phyloP scores from a whole-genome alignment of 2,329 filamentous ascomycete genomes.

The Botryotinia globosa region DNA sequence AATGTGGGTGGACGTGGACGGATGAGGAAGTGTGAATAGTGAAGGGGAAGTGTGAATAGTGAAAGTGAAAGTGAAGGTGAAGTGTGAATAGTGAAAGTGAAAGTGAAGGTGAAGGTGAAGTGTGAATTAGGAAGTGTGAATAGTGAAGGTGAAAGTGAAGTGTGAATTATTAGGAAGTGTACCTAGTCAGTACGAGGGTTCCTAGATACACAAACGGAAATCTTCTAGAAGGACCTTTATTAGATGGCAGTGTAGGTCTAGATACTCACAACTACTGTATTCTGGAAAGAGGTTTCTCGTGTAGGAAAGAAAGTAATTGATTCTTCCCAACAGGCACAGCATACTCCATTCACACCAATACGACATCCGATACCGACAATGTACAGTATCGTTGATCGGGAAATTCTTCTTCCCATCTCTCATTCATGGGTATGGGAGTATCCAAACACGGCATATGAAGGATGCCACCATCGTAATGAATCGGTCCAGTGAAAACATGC shows the following conservation, averaged over 20 bases:
- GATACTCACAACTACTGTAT: too few species aligned
- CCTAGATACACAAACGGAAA: neutral
- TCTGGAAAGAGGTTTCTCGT: neutral
- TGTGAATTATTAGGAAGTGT: neutral
- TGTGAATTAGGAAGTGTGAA: too few species aligned
- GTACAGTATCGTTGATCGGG: constrained; percentile 12
- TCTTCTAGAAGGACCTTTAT: neutral
- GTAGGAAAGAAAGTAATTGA: neutral
- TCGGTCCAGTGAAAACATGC: neutral
- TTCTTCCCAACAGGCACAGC: neutral
- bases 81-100: too few species aligned
- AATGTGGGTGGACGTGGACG: neutral
- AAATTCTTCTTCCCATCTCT: constrained; percentile 6
- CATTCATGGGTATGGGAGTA: neutral
- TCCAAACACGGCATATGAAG: neutral
- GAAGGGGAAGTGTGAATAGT: too few species aligned
- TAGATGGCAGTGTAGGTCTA: neutral
- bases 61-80: too few species aligned
- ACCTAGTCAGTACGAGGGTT: too few species aligned
- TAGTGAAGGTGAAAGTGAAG: neutral
- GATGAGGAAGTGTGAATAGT: too few species aligned
- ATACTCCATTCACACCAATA: neutral
- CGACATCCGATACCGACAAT: neutral
- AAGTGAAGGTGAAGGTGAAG: too few species aligned
- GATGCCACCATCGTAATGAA: neutral